Evolutionary conservation across 2,329 filamentous ascomycete genomes (phyloP).

Genomic region (Colletotrichum ledebouriae): DNA sequence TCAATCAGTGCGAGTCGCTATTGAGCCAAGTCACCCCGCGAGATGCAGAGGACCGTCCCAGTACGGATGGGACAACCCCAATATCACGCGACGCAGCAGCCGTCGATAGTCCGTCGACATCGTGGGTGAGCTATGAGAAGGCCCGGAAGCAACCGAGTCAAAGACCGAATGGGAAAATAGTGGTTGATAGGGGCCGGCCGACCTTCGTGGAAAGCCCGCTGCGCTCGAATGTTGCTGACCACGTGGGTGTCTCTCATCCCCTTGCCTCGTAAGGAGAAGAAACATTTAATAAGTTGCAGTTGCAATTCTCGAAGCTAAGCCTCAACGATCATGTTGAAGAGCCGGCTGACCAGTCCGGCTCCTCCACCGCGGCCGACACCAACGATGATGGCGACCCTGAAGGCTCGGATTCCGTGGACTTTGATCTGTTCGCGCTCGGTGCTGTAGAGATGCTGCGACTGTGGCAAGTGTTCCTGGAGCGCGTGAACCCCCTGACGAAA

Average conservation of each 20-base stretch:
- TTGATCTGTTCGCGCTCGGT: conserved; percentile 26
- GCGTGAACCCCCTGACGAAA: conserved; percentile 81
- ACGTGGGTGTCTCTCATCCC: conserved; percentile 56
- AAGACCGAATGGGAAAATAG: conserved; percentile 59
- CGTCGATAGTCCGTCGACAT: conserved; percentile 20
- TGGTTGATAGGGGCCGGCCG: conserved; percentile 66
- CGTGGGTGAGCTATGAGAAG: conserved; percentile 35
- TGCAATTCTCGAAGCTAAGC: conserved; percentile 26
- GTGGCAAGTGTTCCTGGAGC: conserved; percentile 81
- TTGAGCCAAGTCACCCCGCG: conserved; percentile 31
- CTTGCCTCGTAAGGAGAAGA: no score
- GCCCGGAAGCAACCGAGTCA: conserved; percentile 19
- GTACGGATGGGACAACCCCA: conserved; percentile 3
- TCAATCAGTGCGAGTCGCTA: conserved; percentile 32
- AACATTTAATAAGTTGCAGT: not conserved
- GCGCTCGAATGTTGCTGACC: conserved; percentile 66
- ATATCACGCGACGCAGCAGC: not conserved
- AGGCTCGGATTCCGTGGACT: conserved; percentile 21
- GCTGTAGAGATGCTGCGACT: conserved; percentile 61
- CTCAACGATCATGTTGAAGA: conserved; percentile 4
- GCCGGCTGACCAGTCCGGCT: conserved; percentile 1
- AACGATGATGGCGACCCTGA: not conserved
- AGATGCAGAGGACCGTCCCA: conserved; percentile 16
- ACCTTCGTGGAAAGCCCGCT: conserved; percentile 70
- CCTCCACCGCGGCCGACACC: not conserved